Conservation (phyloP, 768 basidiomycete species). For the Chiua virens region DNA sequence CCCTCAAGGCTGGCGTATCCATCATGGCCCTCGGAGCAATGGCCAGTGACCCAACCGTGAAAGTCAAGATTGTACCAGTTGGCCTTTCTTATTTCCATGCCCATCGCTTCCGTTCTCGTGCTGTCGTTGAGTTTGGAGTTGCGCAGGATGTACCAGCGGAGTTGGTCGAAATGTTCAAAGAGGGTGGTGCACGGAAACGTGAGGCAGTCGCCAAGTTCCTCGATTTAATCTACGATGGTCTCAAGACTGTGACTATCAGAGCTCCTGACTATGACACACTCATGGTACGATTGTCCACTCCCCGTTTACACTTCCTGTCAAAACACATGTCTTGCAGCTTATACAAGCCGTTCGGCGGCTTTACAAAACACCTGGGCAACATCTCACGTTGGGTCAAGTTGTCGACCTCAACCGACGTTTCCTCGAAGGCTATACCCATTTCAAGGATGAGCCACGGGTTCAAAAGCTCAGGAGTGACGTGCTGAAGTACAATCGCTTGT, state of each 20-base stretch:
- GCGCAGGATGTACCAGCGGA: conserved; percentile 92
- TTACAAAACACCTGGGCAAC: conserved; percentile 93
- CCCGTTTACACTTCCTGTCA: background rate
- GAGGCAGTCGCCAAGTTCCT: conserved; percentile 89
- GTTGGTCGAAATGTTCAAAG: conserved; percentile 85
- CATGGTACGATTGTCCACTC: conserved; percentile 62
- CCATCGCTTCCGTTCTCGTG: conserved; percentile 90
- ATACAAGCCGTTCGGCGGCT: conserved; percentile 93
- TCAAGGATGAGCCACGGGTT: conserved; percentile 89
- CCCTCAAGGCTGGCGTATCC: conserved; percentile 95
- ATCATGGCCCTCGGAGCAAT: conserved; percentile 98
- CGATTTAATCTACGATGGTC: conserved; percentile 86
- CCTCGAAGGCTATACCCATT: conserved; percentile 88
- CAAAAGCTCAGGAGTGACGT: conserved; percentile 79
- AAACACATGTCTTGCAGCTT: conserved; percentile 48
- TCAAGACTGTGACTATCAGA: conserved; percentile 94
- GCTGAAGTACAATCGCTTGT: conserved; percentile 83
- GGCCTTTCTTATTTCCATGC: conserved; percentile 75
- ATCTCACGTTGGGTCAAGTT: conserved; percentile 91
- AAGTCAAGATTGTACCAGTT: conserved; percentile 91
- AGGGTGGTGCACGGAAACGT: conserved; percentile 84
- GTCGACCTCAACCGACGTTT: conserved; percentile 93
- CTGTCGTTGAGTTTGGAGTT: conserved; percentile 94
- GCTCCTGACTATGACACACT: conserved; percentile 97
- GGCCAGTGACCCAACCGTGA: conserved; percentile 82